Conservation (phyloP, 768 basidiomycete genomes). For the Panaeolus cyanescens region DNA sequence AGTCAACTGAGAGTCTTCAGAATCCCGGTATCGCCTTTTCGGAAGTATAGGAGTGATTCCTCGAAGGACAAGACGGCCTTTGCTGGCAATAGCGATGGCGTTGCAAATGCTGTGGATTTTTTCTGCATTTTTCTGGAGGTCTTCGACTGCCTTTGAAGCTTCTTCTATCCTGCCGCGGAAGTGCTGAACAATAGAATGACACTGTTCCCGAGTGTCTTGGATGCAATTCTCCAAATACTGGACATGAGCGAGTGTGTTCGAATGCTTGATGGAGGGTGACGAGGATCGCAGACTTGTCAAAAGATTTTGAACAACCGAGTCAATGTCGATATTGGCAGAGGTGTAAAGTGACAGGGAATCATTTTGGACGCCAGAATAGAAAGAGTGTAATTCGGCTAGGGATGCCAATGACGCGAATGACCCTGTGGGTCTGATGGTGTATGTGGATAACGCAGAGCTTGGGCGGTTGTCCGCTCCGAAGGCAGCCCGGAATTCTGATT, state of each 20-base stretch:
- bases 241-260: conserved; percentile 37
- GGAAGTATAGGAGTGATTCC: conserved; percentile 32
- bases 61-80: conserved; percentile 39
- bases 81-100: conserved; percentile 42
- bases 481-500: conserved; percentile 63
- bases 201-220: conserved; percentile 47
- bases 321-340: conserved; percentile 45
- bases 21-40: conserved; percentile 51
- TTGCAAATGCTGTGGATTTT: conserved; percentile 46
- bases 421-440: conserved; percentile 51
- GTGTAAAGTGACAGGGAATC: conserved; percentile 38
- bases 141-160: conserved; percentile 47
- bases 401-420: conserved; percentile 56
- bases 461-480: conserved; percentile 58
- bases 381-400: conserved; percentile 35
- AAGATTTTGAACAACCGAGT: conserved; percentile 45
- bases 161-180: conserved; percentile 59
- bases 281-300: conserved; percentile 57
- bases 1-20: conserved; percentile 67
- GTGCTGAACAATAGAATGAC: conserved; percentile 46
- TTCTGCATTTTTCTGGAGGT: conserved; percentile 45
- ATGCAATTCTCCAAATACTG: conserved; percentile 46
- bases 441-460: conserved; percentile 56
- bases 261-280: conserved; percentile 41
- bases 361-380: conserved; percentile 16